Evolutionary conservation across 2,329 filamentous ascomycete genomes (phyloP), one percentile per base, ranked within the genome.

Genomic region (Chrysosporium keratinophilum): DNA sequence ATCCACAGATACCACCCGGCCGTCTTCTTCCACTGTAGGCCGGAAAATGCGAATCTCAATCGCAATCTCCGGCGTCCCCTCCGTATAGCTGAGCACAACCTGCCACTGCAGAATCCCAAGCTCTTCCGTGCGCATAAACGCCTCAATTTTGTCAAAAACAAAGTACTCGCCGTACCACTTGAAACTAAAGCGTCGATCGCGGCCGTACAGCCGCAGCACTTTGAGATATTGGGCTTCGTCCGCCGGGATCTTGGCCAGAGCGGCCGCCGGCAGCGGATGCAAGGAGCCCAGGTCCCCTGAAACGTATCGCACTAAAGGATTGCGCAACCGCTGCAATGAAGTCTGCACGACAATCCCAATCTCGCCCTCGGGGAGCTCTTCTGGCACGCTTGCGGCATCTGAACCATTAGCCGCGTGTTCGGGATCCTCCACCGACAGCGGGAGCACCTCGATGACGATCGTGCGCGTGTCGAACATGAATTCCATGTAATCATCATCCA

Each of bases 221-320:
- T 64, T 65, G 1, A 70, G 48, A 45, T 69, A 56, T 0, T 59
- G 54, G 34, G 59, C 57, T 3, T 67, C 59, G 0, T 50, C 44
- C 1, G 62, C 58, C 0, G 64, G 49, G 1, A 72, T 28, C 0
- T 54, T 14, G 1, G 45, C 34, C 1, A 34, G 39, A 1, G 60
- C 55, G 0, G 55, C 3, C 0, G 62, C 50, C 0, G 71, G 64
- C 0, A 74, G 54, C 1, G 63, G 43, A 33, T 72, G 71, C 0
- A 76, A 39, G 0, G 71, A 74, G 0, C 68, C 71, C 0, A 75
- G 19, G 28, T 76, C 74, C 0, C 73, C 72, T 0, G 68, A 71
- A 2, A 72, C 54, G 50, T 75, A 76, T 28, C 74, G 69, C 0
- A 76, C 62, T 0, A 76, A 59, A 0, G 74, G 74, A 10, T 76